phyloP scores from a whole-genome alignment of 2,329 filamentous ascomycete species.

The Aplosporella prunicola region DNA sequence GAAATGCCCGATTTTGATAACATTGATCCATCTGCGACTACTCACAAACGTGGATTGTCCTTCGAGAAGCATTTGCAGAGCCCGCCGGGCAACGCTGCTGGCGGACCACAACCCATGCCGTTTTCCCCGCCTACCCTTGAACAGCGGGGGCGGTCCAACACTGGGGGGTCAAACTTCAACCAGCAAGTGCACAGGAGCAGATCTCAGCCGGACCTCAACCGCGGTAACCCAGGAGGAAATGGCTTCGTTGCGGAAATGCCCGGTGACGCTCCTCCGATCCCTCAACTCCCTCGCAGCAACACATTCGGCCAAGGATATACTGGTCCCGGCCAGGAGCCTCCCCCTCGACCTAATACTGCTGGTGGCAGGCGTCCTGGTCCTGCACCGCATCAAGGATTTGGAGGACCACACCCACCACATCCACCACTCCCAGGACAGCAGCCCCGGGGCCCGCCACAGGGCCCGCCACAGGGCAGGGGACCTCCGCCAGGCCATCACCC shows the following conservation, averaged over 20 bases:
- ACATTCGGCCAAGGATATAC: slow-evolving; percentile 21
- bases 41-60: slow-evolving; percentile 14
- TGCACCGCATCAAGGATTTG: slow-evolving; percentile 15
- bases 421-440: slow-evolving; percentile 2
- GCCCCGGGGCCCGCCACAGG: slow-evolving; percentile 3
- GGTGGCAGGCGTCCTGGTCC: slow-evolving; percentile 2
- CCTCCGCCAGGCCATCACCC: neutral
- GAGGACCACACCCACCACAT: slow-evolving; percentile 15
- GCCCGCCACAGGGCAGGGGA: neutral
- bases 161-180: slow-evolving; percentile 15
- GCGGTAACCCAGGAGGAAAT: slow-evolving; percentile 20
- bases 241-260: slow-evolving; percentile 59
- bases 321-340: slow-evolving; percentile 20
- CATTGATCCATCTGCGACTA: slow-evolving; percentile 4
- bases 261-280: slow-evolving; percentile 44
- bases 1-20: slow-evolving; percentile 57
- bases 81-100: slow-evolving; percentile 3
- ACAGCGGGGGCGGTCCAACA: slow-evolving; percentile 2
- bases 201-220: slow-evolving; percentile 54
- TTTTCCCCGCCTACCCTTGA: slow-evolving; percentile 6
- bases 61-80: slow-evolving; percentile 16
- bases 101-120: too few relatives aligned
- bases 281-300: slow-evolving; percentile 42
- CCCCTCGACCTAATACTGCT: slow-evolving; percentile 1
- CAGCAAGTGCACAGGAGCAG: slow-evolving; percentile 47